These are phyloP conservation scores for Wickerhamomyces canadensis DNA, from an alignment of 805 yeast species.

Conservation along the genomic window DNA sequence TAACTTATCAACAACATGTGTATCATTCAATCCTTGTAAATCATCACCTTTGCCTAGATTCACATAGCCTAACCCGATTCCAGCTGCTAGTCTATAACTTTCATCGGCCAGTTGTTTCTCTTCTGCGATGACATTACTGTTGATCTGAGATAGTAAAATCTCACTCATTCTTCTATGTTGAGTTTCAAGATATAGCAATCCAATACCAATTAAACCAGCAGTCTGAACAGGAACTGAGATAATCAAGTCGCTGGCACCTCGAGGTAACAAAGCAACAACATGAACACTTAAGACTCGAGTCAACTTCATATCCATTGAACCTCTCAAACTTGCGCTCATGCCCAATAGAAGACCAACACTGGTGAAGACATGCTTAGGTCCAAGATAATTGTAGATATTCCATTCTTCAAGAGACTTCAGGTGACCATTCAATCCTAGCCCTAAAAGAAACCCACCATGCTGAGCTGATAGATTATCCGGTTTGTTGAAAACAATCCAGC, in stretches of 20 bases:
- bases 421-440: conserved; percentile 90
- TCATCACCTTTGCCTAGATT: conserved; percentile 73
- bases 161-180: conserved; percentile 87
- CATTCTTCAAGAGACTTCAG: conserved; percentile 81
- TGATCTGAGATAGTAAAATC: conserved; percentile 64
- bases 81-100: conserved; percentile 82
- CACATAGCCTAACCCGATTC: conserved; percentile 79
- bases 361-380: conserved; percentile 80
- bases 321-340: conserved; percentile 81
- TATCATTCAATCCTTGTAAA: conserved; percentile 52
- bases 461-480: conserved; percentile 68
- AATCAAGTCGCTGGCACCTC: conserved; percentile 84
- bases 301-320: conserved; percentile 79
- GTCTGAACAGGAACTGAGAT: conserved; percentile 81
- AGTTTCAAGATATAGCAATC: conserved; percentile 70
- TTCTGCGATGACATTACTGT: conserved; percentile 44
- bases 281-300: conserved; percentile 92
- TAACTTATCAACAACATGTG: conserved; percentile 56
- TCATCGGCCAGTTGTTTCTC: conserved; percentile 60
- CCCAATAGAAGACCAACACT: conserved; percentile 88
- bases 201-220: conserved; percentile 88
- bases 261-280: conserved; percentile 84
- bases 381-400: conserved; percentile 90
- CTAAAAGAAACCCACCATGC: conserved; percentile 93
- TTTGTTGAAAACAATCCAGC: conserved; percentile 87